Evolutionary conservation across 768 basidiomycete genomes (phyloP).

Genomic region (Suillus paluster): DNA sequence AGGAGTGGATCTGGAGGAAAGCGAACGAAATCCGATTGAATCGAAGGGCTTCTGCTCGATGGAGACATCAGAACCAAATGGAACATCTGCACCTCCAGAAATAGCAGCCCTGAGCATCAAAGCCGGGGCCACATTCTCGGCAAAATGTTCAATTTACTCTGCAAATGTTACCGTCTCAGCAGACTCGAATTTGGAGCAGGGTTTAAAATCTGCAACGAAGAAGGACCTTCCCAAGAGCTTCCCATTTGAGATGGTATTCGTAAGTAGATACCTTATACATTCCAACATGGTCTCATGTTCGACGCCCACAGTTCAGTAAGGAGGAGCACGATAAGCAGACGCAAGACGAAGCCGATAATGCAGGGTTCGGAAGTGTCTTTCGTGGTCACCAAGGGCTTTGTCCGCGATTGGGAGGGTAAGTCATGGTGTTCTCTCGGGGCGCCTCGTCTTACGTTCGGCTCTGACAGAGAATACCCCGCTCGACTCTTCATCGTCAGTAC

Average conservation of each 20-base stretch:
- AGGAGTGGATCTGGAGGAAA: background rate
- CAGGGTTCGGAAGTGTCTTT: constrained; percentile 77
- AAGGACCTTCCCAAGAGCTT: constrained; percentile 80
- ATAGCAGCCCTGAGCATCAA: background rate
- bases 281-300: background rate
- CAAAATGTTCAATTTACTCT: constrained; percentile 12
- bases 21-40: background rate
- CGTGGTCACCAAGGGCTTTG: constrained; percentile 61
- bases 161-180: constrained; percentile 54
- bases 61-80: background rate
- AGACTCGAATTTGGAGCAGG: constrained; percentile 54
- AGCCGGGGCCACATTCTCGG: background rate
- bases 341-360: constrained; percentile 60
- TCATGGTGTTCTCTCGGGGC: background rate
- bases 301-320: constrained; percentile 60
- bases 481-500: constrained; percentile 76
- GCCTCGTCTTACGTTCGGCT: constrained; percentile 33
- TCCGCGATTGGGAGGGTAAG: constrained; percentile 78
- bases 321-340: constrained; percentile 72
- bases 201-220: constrained; percentile 86
- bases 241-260: constrained; percentile 81
- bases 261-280: constrained; percentile 36
- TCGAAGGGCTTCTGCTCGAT: background rate
- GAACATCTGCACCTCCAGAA: no score
- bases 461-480: constrained; percentile 49